These are phyloP conservation scores for Chrysanthemum seticuspe DNA, from an alignment of 129 eudicot species.

Conservation along the genomic window DNA sequence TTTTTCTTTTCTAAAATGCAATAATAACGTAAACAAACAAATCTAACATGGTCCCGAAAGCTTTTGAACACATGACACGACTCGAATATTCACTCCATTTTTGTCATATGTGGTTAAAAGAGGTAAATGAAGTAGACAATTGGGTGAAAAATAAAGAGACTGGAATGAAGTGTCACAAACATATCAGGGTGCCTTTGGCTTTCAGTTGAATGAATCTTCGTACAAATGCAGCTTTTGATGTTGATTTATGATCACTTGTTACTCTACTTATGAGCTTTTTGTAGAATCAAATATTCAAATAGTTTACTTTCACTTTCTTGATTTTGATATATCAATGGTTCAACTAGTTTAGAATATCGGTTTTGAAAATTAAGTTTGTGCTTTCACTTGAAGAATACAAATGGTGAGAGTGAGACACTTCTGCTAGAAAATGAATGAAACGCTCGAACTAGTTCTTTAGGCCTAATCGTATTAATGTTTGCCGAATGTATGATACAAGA, in stretches of 20 bases:
- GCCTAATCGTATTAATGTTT: too few relatives aligned
- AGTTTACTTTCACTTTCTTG: conserved; percentile 7
- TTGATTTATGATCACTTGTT: conserved; percentile 20
- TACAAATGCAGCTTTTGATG: conserved; percentile 33
- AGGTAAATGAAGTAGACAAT: conserved; percentile 21
- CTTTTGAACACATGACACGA: too few relatives aligned
- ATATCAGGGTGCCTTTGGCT: conserved; percentile 17
- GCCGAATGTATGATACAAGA: too few relatives aligned
- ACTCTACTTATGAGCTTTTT: not conserved
- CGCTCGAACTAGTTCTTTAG: too few relatives aligned
- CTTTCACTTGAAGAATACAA: not conserved
- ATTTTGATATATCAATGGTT: not conserved
- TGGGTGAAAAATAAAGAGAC: conserved; percentile 14
- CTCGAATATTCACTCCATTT: too few relatives aligned
- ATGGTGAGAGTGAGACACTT: not conserved
- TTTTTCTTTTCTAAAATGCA: too few relatives aligned
- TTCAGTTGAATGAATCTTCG: conserved; percentile 27
- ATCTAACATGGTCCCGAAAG: too few relatives aligned
- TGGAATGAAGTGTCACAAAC: conserved; percentile 25
- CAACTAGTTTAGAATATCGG: not conserved
- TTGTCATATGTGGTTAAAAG: conserved; percentile 7
- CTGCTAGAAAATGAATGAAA: too few relatives aligned
- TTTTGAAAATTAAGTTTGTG: not conserved
- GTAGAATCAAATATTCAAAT: not conserved
- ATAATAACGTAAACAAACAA: too few relatives aligned